These are phyloP conservation scores for Kwoniella europaea DNA, from an alignment of 768 basidiomycete genomes.

Conservation along the genomic window DNA sequence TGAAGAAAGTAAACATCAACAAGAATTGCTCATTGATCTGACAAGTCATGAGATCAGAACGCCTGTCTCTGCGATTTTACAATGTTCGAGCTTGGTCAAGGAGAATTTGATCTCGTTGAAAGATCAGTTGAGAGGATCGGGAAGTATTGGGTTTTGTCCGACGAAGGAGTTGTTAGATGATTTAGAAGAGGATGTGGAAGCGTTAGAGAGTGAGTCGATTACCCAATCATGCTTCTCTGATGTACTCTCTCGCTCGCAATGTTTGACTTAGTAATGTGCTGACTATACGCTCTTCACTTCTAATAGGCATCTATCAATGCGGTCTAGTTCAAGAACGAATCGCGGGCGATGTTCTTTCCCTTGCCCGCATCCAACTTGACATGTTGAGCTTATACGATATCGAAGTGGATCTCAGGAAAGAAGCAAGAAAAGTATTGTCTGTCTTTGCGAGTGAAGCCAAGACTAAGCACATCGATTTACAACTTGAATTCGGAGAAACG, in stretches of 20 bases:
- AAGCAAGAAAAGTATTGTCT: conserved; percentile 51
- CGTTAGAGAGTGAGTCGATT: conserved; percentile 49
- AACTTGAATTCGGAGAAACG: conserved; percentile 51
- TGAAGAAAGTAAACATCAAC: conserved; percentile 54
- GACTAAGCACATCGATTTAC: conserved; percentile 55
- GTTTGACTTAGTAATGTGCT: too few species aligned
- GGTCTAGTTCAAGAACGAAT: conserved; percentile 53
- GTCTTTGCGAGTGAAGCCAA: conserved; percentile 56
- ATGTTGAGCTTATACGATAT: conserved; percentile 54
- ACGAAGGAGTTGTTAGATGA: conserved; percentile 45
- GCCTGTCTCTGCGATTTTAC: conserved; percentile 57
- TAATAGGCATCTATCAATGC: conserved; percentile 43
- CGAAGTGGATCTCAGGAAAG: conserved; percentile 52
- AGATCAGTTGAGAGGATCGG: conserved; percentile 35
- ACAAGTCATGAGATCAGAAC: conserved; percentile 58
- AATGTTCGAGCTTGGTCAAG: conserved; percentile 53
- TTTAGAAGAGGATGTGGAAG: conserved; percentile 56
- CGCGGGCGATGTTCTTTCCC: conserved; percentile 54
- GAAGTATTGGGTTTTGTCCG: conserved; percentile 35
- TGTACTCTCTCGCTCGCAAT: too few species aligned
- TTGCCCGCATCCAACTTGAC: conserved; percentile 52
- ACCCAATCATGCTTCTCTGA: too few species aligned
- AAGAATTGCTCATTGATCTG: conserved; percentile 58
- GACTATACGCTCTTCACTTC: too few species aligned
- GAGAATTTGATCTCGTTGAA: conserved; percentile 46